Evolutionary conservation across 2,329 filamentous ascomycete genomes (phyloP).

Genomic region (Botrytis fragariae): DNA sequence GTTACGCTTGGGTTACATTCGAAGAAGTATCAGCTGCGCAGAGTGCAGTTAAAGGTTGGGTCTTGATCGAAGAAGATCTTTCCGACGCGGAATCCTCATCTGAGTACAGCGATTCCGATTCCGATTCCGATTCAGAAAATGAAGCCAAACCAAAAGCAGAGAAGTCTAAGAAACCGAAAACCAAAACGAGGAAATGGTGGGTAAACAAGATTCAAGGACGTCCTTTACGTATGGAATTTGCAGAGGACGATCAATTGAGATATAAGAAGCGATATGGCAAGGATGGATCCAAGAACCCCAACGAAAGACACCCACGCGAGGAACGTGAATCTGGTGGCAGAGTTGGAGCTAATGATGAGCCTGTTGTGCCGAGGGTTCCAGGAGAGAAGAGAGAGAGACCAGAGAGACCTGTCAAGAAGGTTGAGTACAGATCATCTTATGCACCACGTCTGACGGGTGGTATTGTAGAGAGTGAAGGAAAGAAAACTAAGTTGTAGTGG

Average conservation of each 20-base stretch:
- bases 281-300: slow-evolving; percentile 49
- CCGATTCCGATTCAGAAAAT: slow-evolving; percentile 43
- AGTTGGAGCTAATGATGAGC: slow-evolving; percentile 29
- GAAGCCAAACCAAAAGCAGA: slow-evolving; percentile 30
- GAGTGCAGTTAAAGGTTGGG: slow-evolving; percentile 76
- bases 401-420: slow-evolving; percentile 39
- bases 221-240: slow-evolving; percentile 83
- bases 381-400: slow-evolving; percentile 25
- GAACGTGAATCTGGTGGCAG: slow-evolving; percentile 20
- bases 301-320: slow-evolving; percentile 14
- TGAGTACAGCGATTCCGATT: slow-evolving; percentile 31
- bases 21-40: slow-evolving; percentile 72
- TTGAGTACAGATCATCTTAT: slow-evolving; percentile 47
- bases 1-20: slow-evolving; percentile 94
- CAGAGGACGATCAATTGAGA: slow-evolving; percentile 81
- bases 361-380: slow-evolving; percentile 29
- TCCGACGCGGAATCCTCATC: slow-evolving; percentile 37
- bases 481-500: slow-evolving; percentile 75
- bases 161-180: slow-evolving; percentile 56
- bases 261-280: slow-evolving; percentile 96
- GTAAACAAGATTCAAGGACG: slow-evolving; percentile 81
- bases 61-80: slow-evolving; percentile 60
- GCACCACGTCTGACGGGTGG: slow-evolving; percentile 69
- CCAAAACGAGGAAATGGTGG: slow-evolving; percentile 71
- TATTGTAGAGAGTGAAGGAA: slow-evolving; percentile 75